A percentile compares a stretch with the other conserved stretches of the same genome.
Evolutionary conservation across 352 stramenopile species (phyloP).

Genomic region (Sclerospora graminicola): DNA sequence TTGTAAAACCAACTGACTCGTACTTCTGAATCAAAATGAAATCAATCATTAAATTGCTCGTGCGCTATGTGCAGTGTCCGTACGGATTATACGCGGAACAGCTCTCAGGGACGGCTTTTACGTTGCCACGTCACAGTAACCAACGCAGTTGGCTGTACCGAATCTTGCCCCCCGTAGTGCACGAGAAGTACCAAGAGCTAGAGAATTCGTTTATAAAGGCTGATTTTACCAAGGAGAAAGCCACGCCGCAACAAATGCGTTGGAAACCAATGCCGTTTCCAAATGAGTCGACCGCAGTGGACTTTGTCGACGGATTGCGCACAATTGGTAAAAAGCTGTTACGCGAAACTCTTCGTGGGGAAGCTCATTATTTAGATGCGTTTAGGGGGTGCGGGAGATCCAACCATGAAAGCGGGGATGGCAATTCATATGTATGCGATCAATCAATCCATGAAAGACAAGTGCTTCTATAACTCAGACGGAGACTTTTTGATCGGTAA

Average conservation of each 20-base stretch:
- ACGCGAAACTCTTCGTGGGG: too few species aligned
- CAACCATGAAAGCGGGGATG: slow-evolving; percentile 86
- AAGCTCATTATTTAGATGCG: too few species aligned
- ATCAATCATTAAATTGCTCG: not conserved
- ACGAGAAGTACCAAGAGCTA: slow-evolving; percentile 57
- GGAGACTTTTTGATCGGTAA: slow-evolving; percentile 93
- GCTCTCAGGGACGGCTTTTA: slow-evolving; percentile 95
- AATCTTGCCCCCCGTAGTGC: slow-evolving; percentile 78
- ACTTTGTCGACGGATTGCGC: slow-evolving; percentile 86
- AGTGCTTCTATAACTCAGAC: slow-evolving; percentile 93
- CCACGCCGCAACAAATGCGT: slow-evolving; percentile 88
- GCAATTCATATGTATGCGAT: slow-evolving; percentile 92
- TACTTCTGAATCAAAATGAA: not conserved
- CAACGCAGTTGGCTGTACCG: slow-evolving; percentile 91
- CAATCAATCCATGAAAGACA: slow-evolving; percentile 85
- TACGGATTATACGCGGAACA: slow-evolving; percentile 92
- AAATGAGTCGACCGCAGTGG: slow-evolving; percentile 29
- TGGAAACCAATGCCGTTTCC: slow-evolving; percentile 86
- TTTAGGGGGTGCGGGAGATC: slow-evolving; percentile 71
- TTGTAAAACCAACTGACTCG: not conserved
- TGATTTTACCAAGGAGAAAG: slow-evolving; percentile 56
- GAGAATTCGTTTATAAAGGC: slow-evolving; percentile 42
- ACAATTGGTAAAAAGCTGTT: slow-evolving; percentile 41
- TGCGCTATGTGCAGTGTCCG: slow-evolving; percentile 38
- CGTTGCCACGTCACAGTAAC: slow-evolving; percentile 82